Evolutionary conservation across 352 stramenopile species (phyloP).

Genomic region (Globisporangium paddicum): DNA sequence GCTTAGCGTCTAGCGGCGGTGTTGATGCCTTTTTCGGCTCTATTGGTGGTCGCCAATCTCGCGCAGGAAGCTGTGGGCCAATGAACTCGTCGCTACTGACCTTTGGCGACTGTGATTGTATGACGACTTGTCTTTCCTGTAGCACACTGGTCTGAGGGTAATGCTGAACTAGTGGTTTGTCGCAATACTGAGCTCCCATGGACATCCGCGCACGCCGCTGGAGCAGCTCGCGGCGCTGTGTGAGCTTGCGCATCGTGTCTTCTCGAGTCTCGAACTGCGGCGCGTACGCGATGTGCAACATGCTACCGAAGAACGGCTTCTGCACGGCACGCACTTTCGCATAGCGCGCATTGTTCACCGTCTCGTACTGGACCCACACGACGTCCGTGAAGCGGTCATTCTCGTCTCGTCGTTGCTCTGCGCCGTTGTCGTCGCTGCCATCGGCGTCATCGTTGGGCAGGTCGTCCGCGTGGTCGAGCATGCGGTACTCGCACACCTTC

Average conservation of each 20-base stretch:
- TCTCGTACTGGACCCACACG: constrained; percentile 74
- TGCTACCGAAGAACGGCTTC: constrained; percentile 63
- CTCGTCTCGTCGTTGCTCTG: constrained; percentile 9
- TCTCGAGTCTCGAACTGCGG: constrained; percentile 50
- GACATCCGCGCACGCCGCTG: constrained; percentile 7
- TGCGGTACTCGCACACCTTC: constrained; percentile 38
- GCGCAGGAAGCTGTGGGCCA: constrained; percentile 1
- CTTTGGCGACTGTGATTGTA: not conserved
- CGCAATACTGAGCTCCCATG: not conserved
- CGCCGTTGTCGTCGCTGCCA: not conserved
- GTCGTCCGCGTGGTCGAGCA: constrained; percentile 49
- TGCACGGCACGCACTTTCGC: constrained; percentile 52
- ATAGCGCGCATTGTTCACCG: constrained; percentile 65
- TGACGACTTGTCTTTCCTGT: not conserved
- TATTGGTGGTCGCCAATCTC: not conserved
- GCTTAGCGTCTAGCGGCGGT: not conserved
- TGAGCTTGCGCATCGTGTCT: constrained; percentile 63
- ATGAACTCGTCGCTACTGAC: constrained; percentile 1
- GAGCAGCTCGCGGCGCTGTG: constrained; percentile 47
- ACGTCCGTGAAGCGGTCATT: constrained; percentile 46
- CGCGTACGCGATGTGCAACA: constrained; percentile 57
- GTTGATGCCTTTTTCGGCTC: not conserved
- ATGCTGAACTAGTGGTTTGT: not conserved
- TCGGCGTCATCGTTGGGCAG: not conserved
- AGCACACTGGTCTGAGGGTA: not conserved